Evolutionary conservation across 1,284 basidiomycete genomes (phyloP).

Genomic region (Ganoderma multipileum): DNA sequence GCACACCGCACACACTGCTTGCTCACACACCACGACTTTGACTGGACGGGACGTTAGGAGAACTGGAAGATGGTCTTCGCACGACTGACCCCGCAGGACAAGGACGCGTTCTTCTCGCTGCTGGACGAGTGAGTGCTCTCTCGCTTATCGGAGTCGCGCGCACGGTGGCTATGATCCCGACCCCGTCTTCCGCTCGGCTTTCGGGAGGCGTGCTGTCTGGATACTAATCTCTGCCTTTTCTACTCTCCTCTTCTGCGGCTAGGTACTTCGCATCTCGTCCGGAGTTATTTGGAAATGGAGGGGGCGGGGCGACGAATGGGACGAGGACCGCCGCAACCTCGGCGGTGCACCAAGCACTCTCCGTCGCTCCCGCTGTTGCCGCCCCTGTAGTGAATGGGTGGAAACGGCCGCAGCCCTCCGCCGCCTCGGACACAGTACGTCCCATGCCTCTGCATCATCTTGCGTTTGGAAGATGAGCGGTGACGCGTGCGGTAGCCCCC

Average conservation of each 20-base stretch:
- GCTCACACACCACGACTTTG: neutral
- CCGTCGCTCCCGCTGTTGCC: slow-evolving; percentile 48
- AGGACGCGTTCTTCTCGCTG: slow-evolving; percentile 79
- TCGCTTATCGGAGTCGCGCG: neutral
- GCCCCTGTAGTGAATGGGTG: slow-evolving; percentile 29
- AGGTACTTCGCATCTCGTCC: slow-evolving; percentile 83
- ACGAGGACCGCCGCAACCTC: slow-evolving; percentile 45
- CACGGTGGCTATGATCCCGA: neutral
- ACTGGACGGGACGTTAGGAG: neutral
- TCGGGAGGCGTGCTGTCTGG: neutral
- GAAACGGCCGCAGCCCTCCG: slow-evolving; percentile 19
- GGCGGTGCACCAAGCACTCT: slow-evolving; percentile 56
- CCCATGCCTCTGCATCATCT: too few species aligned
- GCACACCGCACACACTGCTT: neutral
- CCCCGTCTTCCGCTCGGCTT: neutral
- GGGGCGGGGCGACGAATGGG: neutral
- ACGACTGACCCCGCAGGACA: slow-evolving; percentile 67
- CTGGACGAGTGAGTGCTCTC: slow-evolving; percentile 68
- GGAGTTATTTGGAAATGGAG: slow-evolving; percentile 52
- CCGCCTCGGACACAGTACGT: slow-evolving; percentile 27
- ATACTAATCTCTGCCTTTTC: slow-evolving; percentile 4
- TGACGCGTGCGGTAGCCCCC: neutral
- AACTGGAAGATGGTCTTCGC: slow-evolving; percentile 61
- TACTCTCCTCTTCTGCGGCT: slow-evolving; percentile 7
- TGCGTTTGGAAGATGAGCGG: neutral